Evolutionary conservation across 352 stramenopile species (phyloP).

Genomic region (Globisporangium orthogonon): DNA sequence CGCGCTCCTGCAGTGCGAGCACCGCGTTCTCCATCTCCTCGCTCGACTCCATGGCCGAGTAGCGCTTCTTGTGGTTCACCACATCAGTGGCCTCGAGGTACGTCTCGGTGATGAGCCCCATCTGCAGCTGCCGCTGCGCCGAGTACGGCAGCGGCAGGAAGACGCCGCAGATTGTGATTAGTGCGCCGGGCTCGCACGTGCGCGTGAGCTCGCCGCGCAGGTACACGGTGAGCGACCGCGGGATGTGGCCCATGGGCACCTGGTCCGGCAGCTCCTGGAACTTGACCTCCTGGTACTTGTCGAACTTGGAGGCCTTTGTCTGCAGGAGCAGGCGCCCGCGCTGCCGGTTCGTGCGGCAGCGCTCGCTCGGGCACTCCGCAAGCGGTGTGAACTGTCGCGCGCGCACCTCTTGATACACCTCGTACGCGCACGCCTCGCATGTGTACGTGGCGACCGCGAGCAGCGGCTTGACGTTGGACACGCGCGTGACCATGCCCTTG

Average conservation of each 20-base stretch:
- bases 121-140: constrained; percentile 93
- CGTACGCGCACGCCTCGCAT: constrained; percentile 93
- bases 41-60: constrained; percentile 89
- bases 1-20: constrained; percentile 55
- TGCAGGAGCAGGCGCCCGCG: constrained; percentile 90
- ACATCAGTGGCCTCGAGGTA: constrained; percentile 96
- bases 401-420: constrained; percentile 97
- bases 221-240: constrained; percentile 91
- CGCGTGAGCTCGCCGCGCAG: constrained; percentile 90
- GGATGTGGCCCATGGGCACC: constrained; percentile 98
- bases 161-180: constrained; percentile 95
- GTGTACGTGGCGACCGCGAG: constrained; percentile 97
- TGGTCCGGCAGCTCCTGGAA: constrained; percentile 92
- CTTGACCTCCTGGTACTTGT: constrained; percentile 99
- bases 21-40: constrained; percentile 81
- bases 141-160: constrained; percentile 93
- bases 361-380: constrained; percentile 84
- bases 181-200: constrained; percentile 92
- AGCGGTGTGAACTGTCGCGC: constrained; percentile 93
- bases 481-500: constrained; percentile 97
- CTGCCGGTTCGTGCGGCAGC: constrained; percentile 80
- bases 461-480: constrained; percentile 97
- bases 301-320: constrained; percentile 97
- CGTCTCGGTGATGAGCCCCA: constrained; percentile 96
- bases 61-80: constrained; percentile 96